Percentiles rank a stretch among this genome's conserved stretches.
Evolutionary conservation across 208 protist species (phyloP).

Genomic region (Tritrichomonas musculus): DNA sequence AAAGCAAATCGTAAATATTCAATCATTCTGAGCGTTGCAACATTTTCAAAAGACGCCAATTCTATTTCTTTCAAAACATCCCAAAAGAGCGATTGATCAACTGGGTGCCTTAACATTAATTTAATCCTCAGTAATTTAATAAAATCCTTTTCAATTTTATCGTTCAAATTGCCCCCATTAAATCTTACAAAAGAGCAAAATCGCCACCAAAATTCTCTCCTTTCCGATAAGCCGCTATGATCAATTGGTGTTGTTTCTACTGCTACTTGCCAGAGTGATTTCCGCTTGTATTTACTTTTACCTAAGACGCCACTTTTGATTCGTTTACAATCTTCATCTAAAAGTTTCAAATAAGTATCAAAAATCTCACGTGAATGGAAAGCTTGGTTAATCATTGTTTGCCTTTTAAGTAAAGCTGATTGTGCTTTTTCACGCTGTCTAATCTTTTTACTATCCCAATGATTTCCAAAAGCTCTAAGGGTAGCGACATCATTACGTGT

Average conservation of each 20-base stretch:
- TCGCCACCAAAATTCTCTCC: conserved; percentile 8
- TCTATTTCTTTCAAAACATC: not conserved
- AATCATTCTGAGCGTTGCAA: not conserved
- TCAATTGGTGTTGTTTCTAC: not conserved
- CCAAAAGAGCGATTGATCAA: not conserved
- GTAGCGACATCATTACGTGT: not conserved
- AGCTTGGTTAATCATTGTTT: not conserved
- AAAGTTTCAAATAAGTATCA: not conserved
- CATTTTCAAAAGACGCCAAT: not conserved
- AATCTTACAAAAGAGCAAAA: not conserved
- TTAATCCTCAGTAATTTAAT: not conserved
- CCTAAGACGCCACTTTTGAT: not conserved
- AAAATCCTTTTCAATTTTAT: not conserved
- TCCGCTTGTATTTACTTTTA: not conserved
- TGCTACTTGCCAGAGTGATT: conserved; percentile 11
- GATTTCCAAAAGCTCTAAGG: not conserved
- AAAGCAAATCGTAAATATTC: not conserved
- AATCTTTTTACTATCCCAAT: not conserved
- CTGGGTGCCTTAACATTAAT: not conserved
- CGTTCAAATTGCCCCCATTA: not conserved
- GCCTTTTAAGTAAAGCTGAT: not conserved
- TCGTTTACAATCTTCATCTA: conserved; percentile 24
- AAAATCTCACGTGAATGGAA: not conserved
- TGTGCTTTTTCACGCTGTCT: not conserved
- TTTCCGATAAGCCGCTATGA: not conserved